Evolutionary conservation across 345 rosid genomes (phyloP).

Genomic region (Gossypium mustelinum): DNA sequence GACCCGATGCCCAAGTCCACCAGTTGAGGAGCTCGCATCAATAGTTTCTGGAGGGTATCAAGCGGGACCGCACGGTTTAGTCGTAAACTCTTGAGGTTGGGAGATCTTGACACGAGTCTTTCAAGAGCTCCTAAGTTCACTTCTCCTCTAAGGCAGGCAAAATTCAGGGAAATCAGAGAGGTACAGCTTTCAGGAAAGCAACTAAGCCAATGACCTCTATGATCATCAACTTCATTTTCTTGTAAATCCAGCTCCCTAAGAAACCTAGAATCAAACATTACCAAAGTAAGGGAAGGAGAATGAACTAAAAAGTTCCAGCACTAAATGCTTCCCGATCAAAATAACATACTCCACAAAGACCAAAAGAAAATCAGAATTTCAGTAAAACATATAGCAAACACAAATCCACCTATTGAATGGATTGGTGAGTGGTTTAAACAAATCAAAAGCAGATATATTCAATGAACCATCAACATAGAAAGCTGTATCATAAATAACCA

Average conservation of each 20-base stretch:
- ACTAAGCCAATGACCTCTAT: constrained; percentile 87
- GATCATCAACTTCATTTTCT: constrained; percentile 93
- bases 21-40: constrained; percentile 65
- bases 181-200: constrained; percentile 83
- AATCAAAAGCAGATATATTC: background rate
- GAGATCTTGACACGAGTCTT: constrained; percentile 89
- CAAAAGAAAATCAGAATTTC: no score
- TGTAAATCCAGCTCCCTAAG: constrained; percentile 93
- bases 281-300: background rate
- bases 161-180: constrained; percentile 72
- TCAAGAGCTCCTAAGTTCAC: constrained; percentile 64
- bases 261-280: constrained; percentile 39
- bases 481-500: background rate
- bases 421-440: no score
- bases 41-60: constrained; percentile 56
- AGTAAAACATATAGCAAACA: no score
- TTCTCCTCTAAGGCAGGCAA: constrained; percentile 89
- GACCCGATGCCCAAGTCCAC: constrained; percentile 85
- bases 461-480: background rate
- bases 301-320: background rate
- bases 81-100: constrained; percentile 78
- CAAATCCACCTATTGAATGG: no score
- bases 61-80: constrained; percentile 70
- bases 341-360: background rate
- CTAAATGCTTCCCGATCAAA: background rate